Base-by-base conservation (phyloP, 257 asterid genomes). In the Plantago ovata region DNA sequence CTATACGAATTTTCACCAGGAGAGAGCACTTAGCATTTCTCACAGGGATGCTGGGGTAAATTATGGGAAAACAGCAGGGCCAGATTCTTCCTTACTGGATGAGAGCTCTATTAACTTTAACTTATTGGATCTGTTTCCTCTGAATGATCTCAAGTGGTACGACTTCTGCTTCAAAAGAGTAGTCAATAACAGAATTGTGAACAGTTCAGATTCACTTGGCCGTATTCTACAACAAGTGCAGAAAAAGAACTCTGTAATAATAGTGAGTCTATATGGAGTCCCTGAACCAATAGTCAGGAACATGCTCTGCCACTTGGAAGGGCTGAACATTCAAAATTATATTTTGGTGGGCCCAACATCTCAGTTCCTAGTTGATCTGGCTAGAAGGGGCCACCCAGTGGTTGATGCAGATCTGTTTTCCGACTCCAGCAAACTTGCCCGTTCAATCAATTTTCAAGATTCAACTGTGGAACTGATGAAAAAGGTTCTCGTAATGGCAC, bases 41-140 rank as follows among this genome's bases (percentile, higher is more conserved):
- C 97, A 89, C 60, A 85, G 97, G 61, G 97, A 89, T 63, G 92
- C 92, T 5, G 98, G 98, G 49, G 96, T 86, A 70, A 89, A 86
- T 73, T 88, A 93, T 20, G 85, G 97, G 68, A 89, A 81, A 72
- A 79, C 95, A 22, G 91, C 70, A 15, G 98, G 97, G 21, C 95
- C 96, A 9, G 98, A 93, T 77, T 93, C 97, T 21, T 20, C 67
- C 67, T 77, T 93, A 62, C 73, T 93, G 48, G 79, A 82, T 69
- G 82, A 78, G 69, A 79, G 75, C 9, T 79, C 83, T 24, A 40
- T 71, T 3, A 70, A 75, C 68, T 49, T 66, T 49, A 70, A 75
- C 63, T 71, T 79, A 46, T 65, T 79, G 71, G 87, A 86, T 41
- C 63, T 86, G 38, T 76, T 60, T 62, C 86, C 96, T 68, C 65